These are phyloP conservation scores for Kwoniella botswanensis DNA, from an alignment of 768 basidiomycete genomes.

Conservation along the genomic window DNA sequence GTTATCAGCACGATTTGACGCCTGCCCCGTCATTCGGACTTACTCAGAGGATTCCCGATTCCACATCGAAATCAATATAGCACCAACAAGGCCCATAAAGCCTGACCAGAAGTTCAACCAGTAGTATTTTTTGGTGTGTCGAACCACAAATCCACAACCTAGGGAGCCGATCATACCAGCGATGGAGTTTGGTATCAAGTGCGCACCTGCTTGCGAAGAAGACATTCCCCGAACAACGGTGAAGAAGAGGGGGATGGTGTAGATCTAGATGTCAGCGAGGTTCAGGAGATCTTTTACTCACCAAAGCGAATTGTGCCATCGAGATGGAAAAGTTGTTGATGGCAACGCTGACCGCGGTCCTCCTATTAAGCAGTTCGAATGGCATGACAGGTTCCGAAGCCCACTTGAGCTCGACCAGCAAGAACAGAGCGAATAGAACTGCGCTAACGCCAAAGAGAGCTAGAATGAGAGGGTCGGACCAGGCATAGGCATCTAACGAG, in stretches of 20 bases:
- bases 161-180: slow-evolving; percentile 86
- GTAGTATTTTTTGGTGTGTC: slow-evolving; percentile 79
- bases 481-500: slow-evolving; percentile 75
- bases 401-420: slow-evolving; percentile 77
- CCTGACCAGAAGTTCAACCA: slow-evolving; percentile 68
- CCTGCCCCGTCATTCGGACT: no score
- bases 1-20: slow-evolving; percentile 28
- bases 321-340: slow-evolving; percentile 70
- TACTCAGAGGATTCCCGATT: slow-evolving; percentile 61
- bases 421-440: slow-evolving; percentile 67
- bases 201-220: slow-evolving; percentile 76
- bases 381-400: slow-evolving; percentile 91
- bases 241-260: slow-evolving; percentile 88
- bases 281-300: not conserved
- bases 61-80: slow-evolving; percentile 67
- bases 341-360: slow-evolving; percentile 81
- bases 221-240: slow-evolving; percentile 76
- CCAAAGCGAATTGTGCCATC: slow-evolving; percentile 46
- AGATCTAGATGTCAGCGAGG: slow-evolving; percentile 61
- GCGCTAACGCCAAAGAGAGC: slow-evolving; percentile 68
- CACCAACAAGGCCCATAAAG: slow-evolving; percentile 63
- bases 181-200: slow-evolving; percentile 85
- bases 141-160: slow-evolving; percentile 75
- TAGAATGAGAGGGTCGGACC: slow-evolving; percentile 69
- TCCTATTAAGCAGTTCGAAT: slow-evolving; percentile 72